These are phyloP conservation scores for Candida buenavistaensis DNA, from an alignment of 1,139 yeast genomes.

Conservation along the genomic window DNA sequence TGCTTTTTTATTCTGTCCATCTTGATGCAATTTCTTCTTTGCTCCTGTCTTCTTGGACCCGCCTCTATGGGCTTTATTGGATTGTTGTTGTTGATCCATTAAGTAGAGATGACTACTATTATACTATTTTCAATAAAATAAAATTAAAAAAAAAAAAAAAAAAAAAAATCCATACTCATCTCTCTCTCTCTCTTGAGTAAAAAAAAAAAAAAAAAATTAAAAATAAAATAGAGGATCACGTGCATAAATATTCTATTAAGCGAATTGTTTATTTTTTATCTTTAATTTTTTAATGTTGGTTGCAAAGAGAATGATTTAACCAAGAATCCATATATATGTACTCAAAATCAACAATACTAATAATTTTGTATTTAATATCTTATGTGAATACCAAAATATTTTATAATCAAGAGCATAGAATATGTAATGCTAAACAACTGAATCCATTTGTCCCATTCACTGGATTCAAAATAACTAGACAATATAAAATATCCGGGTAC, in stretches of 20 bases:
- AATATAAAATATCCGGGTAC: conserved; percentile 43
- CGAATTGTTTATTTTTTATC: no score
- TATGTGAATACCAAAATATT: not conserved
- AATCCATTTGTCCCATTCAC: conserved; percentile 44
- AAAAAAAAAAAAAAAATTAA: no score
- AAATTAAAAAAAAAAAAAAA: not conserved
- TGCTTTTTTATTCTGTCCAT: conserved; percentile 92
- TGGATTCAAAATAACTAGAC: conserved; percentile 60
- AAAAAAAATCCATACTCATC: no score
- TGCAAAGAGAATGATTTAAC: no score
- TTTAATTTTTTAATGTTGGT: no score
- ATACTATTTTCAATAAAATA: no score
- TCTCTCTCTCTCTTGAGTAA: no score
- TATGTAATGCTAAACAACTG: conserved; percentile 34
- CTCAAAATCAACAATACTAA: no score
- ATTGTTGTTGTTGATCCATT: conserved; percentile 44
- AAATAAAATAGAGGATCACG: no score
- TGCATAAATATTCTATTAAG: no score
- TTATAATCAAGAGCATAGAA: conserved; percentile 26
- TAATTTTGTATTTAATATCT: not conserved
- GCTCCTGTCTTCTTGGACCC: conserved; percentile 61
- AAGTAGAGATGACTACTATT: no score
- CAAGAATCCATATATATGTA: no score
- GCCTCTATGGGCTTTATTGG: conserved; percentile 61
- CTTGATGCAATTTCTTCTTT: conserved; percentile 84